Evolutionary conservation across 1,139 yeast genomes (phyloP).

Genomic region (Pichia sp.): DNA sequence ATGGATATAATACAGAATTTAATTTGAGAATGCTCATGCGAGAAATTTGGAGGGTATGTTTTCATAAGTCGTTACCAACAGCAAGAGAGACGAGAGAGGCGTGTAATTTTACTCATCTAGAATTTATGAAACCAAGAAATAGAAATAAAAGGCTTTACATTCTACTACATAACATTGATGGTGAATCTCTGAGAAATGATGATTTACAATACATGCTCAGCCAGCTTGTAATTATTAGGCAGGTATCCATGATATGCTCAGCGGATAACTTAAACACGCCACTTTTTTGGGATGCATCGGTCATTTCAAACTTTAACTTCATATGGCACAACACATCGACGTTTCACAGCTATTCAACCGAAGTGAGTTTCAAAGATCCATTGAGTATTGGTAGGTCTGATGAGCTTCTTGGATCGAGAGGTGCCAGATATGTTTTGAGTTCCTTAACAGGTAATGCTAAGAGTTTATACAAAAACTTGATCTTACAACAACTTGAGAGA

Average conservation of each 20-base stretch:
- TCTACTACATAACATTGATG: constrained; percentile 77
- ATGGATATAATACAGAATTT: constrained; percentile 79
- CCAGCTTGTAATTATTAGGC: constrained; percentile 57
- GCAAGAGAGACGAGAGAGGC: constrained; percentile 45
- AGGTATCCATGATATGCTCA: constrained; percentile 64
- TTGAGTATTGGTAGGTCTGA: constrained; percentile 59
- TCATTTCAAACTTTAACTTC: constrained; percentile 64
- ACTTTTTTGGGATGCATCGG: constrained; percentile 77
- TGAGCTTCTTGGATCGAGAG: constrained; percentile 64
- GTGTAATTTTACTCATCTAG: constrained; percentile 31
- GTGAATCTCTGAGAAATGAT: constrained; percentile 67
- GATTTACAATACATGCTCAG: constrained; percentile 64
- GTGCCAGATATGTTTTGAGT: constrained; percentile 76
- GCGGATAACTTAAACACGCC: constrained; percentile 81
- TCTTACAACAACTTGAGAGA: constrained; percentile 59
- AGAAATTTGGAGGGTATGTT: constrained; percentile 24
- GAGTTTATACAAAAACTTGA: constrained; percentile 60
- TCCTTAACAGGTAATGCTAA: constrained; percentile 80
- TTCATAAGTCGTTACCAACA: constrained; percentile 18
- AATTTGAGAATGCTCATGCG: constrained; percentile 50
- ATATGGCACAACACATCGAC: constrained; percentile 87
- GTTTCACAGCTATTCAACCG: constrained; percentile 62
- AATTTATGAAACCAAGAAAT: constrained; percentile 19
- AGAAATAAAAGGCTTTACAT: constrained; percentile 42
- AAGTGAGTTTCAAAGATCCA: constrained; percentile 74